Conservation (phyloP, 1,139 yeast genomes). For the Geotrichum reessii region DNA sequence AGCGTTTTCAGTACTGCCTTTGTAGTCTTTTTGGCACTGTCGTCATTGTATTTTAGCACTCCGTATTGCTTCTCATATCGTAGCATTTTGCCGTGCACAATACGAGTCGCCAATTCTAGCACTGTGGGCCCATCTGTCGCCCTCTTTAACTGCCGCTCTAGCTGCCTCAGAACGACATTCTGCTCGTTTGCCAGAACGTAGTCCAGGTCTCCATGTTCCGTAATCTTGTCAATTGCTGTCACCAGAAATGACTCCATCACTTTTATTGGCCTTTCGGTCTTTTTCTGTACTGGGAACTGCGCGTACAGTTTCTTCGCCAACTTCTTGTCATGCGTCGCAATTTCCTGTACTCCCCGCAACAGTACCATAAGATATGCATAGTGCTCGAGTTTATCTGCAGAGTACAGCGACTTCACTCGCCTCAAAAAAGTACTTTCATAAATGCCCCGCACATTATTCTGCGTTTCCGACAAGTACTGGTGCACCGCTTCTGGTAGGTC, state of each 20-base stretch:
- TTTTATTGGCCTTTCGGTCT: background rate
- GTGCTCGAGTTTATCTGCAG: background rate
- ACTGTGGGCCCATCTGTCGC: slow-evolving; percentile 28
- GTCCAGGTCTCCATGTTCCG: background rate
- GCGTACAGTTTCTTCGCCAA: slow-evolving; percentile 17
- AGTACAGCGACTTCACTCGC: background rate
- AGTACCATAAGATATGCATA: slow-evolving; percentile 17
- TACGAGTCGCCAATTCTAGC: slow-evolving; percentile 29
- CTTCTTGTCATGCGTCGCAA: slow-evolving; percentile 19
- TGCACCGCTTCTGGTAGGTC: background rate
- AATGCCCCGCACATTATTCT: background rate
- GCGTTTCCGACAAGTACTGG: background rate
- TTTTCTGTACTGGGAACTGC: background rate
- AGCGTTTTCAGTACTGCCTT: slow-evolving; percentile 23
- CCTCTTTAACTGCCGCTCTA: slow-evolving; percentile 21
- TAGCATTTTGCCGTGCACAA: slow-evolving; percentile 24
- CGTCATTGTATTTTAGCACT: slow-evolving; percentile 31
- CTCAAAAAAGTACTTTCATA: background rate
- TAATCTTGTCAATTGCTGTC: background rate
- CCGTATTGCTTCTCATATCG: slow-evolving; percentile 15
- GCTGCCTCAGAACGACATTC: slow-evolving; percentile 15
- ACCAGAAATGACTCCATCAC: background rate
- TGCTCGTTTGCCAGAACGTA: slow-evolving; percentile 15
- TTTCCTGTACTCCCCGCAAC: slow-evolving; percentile 18
- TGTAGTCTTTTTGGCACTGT: slow-evolving; percentile 29